Percentiles rank a stretch among this genome's conserved stretches.
phyloP scores from a whole-genome alignment of 2,329 filamentous ascomycete species.

The Penicillium frequentans region DNA sequence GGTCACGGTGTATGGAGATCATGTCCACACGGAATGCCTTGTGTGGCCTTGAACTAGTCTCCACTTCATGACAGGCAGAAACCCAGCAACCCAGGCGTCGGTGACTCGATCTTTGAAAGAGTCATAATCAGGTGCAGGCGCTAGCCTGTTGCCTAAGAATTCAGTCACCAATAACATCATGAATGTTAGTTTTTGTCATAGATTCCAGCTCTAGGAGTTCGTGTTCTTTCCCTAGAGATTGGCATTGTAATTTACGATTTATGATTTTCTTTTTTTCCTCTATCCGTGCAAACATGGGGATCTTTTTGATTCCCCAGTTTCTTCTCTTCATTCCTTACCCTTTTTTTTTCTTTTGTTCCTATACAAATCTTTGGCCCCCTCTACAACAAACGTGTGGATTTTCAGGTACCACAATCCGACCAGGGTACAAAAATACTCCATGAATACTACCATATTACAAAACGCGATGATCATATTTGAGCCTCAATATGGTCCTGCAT shows the following conservation, averaged over 20 bases:
- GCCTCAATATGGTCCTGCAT: background rate
- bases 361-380: background rate
- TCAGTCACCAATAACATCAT: background rate
- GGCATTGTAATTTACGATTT: background rate
- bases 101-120: background rate
- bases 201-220: background rate
- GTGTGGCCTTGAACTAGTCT: background rate
- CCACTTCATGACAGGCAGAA: conserved; percentile 2
- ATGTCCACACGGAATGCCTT: background rate
- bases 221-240: background rate
- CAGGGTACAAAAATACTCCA: background rate
- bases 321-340: background rate
- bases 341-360: background rate
- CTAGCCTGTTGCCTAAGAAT: background rate
- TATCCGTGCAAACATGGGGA: background rate
- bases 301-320: background rate
- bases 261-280: too few species aligned
- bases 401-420: too few species aligned
- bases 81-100: background rate
- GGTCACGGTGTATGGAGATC: conserved; percentile 5
- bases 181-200: background rate
- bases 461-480: background rate
- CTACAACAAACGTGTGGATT: too few species aligned
- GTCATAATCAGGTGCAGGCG: background rate
- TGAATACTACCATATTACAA: too few species aligned